Percentiles rank a stretch among this genome's conserved stretches.
Conservation (phyloP, 768 basidiomycete species). For the Kwoniella pini region DNA sequence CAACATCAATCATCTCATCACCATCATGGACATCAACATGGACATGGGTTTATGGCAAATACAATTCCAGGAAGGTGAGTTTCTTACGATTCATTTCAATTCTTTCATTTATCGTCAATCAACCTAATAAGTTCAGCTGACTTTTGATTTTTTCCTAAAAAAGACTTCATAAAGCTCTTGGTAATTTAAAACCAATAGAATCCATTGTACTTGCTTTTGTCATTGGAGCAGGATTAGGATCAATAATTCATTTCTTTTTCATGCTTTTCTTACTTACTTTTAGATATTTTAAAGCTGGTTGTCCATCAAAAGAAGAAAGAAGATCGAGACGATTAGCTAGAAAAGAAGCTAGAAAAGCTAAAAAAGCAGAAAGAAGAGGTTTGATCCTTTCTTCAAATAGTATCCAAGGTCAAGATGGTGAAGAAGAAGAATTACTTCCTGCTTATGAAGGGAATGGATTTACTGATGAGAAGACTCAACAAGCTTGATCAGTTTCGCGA, state of each 20-base stretch:
- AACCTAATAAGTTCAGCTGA: too few relatives aligned
- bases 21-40: conserved; percentile 12
- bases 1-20: conserved; percentile 5
- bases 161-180: conserved; percentile 37
- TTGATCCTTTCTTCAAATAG: too few relatives aligned
- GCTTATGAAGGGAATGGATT: conserved; percentile 24
- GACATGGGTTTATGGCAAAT: conserved; percentile 10
- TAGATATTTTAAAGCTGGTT: conserved; percentile 22
- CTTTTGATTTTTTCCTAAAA: neutral
- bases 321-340: conserved; percentile 18
- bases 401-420: conserved; percentile 13
- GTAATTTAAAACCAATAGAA: conserved; percentile 31
- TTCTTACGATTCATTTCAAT: neutral
- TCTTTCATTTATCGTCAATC: neutral
- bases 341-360: conserved; percentile 13
- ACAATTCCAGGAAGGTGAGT: conserved; percentile 21
- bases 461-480: conserved; percentile 1
- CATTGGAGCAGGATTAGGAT: conserved; percentile 43
- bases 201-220: conserved; percentile 38
- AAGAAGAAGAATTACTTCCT: conserved; percentile 30
- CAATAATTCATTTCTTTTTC: conserved; percentile 42
- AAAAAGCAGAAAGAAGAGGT: neutral
- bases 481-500: too few relatives aligned
- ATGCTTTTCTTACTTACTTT: conserved; percentile 36
- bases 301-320: conserved; percentile 7